Conservation (phyloP, 2,329 filamentous ascomycete species). For the Gremmenia infestans region DNA sequence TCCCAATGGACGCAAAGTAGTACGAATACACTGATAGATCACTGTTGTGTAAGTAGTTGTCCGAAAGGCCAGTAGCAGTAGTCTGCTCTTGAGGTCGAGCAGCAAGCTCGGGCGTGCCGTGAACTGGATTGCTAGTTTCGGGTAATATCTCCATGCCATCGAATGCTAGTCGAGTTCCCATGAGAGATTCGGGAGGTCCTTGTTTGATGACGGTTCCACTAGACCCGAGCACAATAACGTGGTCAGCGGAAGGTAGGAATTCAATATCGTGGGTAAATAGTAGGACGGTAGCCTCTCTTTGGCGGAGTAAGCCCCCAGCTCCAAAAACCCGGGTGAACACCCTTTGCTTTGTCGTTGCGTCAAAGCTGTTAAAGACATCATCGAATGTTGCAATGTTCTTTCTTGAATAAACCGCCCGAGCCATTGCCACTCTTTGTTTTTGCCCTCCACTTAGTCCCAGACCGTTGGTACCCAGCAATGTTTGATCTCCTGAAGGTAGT, state of each 20-base stretch:
- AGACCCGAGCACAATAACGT: not conserved
- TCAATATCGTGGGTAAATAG: conserved; percentile 1
- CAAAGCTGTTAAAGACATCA: conserved; percentile 23
- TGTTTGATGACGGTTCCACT: not conserved
- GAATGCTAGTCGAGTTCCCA: not conserved
- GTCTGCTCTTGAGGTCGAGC: too few species aligned
- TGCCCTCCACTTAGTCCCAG: conserved; percentile 28
- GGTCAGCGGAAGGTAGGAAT: conserved; percentile 20
- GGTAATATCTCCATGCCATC: conserved; percentile 8
- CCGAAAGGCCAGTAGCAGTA: too few species aligned
- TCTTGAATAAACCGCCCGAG: conserved; percentile 16
- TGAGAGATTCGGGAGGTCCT: not conserved
- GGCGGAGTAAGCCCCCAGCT: conserved; percentile 8
- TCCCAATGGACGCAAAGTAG: not conserved
- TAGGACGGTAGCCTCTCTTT: conserved; percentile 32
- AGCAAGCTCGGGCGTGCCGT: not conserved
- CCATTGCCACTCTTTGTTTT: conserved; percentile 21
- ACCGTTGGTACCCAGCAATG: conserved; percentile 27
- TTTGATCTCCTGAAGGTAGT: conserved; percentile 25
- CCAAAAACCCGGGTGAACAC: conserved; percentile 15
- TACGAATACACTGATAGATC: not conserved
- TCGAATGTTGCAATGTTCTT: conserved; percentile 18
- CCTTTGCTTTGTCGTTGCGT: conserved; percentile 13
- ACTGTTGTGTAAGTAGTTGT: too few species aligned
- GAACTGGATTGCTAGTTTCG: not conserved